Percentiles rank a stretch among this genome's conserved stretches.
Evolutionary conservation across 129 eudicot species (phyloP).

Genomic region (Sambucus nigra): DNA sequence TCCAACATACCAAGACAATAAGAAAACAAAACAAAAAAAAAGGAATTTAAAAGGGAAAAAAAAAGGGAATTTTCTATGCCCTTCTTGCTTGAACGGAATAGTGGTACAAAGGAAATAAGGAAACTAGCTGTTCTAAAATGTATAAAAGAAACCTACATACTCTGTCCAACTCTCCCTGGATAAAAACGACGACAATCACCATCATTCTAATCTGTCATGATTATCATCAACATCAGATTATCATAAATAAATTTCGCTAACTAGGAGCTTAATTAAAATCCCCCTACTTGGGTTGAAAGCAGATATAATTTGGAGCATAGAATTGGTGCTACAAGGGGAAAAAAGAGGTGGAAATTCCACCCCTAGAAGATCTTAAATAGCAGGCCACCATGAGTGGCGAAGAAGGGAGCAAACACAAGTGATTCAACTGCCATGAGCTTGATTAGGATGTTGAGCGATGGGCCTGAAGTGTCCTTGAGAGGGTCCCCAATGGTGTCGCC

Average conservation of each 20-base stretch:
- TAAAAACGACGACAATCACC: background rate
- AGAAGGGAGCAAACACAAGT: slow-evolving; percentile 86
- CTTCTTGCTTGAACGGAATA: too few relatives aligned
- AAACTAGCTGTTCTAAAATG: slow-evolving; percentile 5
- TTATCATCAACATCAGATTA: slow-evolving; percentile 11
- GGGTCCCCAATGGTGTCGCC: slow-evolving; percentile 96
- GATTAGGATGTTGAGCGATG: slow-evolving; percentile 84
- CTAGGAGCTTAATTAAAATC: slow-evolving; percentile 10
- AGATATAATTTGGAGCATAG: background rate
- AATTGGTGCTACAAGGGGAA: slow-evolving; percentile 11
- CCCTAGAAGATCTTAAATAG: slow-evolving; percentile 51
- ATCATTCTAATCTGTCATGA: slow-evolving; percentile 1
- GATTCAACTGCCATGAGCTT: slow-evolving; percentile 95
- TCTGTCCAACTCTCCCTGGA: slow-evolving; percentile 2
- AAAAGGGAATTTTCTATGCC: too few relatives aligned
- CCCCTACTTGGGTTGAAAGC: background rate
- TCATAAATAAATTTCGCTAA: slow-evolving; percentile 23
- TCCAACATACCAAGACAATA: too few relatives aligned
- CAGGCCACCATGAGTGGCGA: slow-evolving; percentile 82
- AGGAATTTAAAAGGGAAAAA: too few relatives aligned
- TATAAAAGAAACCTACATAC: slow-evolving; percentile 4
- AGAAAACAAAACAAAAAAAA: too few relatives aligned
- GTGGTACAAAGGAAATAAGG: background rate
- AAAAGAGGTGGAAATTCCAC: background rate
- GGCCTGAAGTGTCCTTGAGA: slow-evolving; percentile 85